These are phyloP conservation scores for Vitis hybrid DNA, from an alignment of 177 flowering plant species.

Conservation along the genomic window DNA sequence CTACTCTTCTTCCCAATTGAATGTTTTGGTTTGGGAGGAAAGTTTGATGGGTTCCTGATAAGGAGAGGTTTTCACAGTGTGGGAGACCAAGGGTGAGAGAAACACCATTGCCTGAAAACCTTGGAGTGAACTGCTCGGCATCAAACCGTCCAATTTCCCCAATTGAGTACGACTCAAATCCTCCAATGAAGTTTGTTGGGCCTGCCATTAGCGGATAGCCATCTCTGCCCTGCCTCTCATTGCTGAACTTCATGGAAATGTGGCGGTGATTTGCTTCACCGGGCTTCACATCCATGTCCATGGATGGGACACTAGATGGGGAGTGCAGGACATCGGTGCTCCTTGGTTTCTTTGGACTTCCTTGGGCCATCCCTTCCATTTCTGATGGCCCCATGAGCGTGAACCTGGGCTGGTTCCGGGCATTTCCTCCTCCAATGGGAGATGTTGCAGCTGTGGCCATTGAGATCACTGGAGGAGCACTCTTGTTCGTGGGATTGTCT, in stretches of 20 bases:
- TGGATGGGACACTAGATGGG: constrained; percentile 30
- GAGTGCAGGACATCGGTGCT: constrained; percentile 41
- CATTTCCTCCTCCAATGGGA: constrained; percentile 33
- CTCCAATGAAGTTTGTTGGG: constrained; percentile 54
- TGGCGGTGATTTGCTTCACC: constrained; percentile 33
- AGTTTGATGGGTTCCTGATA: constrained; percentile 58
- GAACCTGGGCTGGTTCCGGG: constrained; percentile 50
- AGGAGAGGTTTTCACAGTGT: constrained; percentile 64
- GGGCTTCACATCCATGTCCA: constrained; percentile 48
- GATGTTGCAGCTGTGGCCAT: constrained; percentile 35
- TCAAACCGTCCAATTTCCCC: constrained; percentile 75
- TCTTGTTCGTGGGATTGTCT: constrained; percentile 29
- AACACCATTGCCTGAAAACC: constrained; percentile 69
- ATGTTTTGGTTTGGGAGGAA: constrained; percentile 65
- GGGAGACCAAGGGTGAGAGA: constrained; percentile 94
- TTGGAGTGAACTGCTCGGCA: constrained; percentile 55
- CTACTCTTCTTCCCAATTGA: constrained; percentile 65
- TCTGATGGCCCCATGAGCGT: constrained; percentile 58
- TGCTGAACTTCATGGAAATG: constrained; percentile 47
- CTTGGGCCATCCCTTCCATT: constrained; percentile 52
- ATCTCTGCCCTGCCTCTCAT: constrained; percentile 59
- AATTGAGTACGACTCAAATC: constrained; percentile 71
- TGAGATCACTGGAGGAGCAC: constrained; percentile 26
- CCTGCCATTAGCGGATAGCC: constrained; percentile 59
- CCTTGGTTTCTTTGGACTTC: constrained; percentile 65